Percentiles rank a stretch among this genome's conserved stretches.
Conservation (phyloP, 345 rosid species). For the Eucalyptus polyanthemos region DNA sequence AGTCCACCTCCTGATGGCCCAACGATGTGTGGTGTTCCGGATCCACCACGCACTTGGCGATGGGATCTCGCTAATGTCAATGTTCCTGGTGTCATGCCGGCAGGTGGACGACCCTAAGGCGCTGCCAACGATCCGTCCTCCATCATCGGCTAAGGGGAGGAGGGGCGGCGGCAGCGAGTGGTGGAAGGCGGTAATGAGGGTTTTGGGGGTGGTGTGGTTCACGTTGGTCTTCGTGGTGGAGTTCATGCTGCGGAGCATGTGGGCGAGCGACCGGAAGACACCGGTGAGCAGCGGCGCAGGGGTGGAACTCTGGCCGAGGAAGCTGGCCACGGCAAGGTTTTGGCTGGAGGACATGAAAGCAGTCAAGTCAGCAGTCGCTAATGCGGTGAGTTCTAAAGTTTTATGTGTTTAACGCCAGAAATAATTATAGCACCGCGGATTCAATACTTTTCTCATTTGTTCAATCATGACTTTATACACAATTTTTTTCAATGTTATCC, state of each 20-base stretch:
- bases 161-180: not conserved
- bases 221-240: slow-evolving; percentile 14
- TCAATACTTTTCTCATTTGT: not conserved
- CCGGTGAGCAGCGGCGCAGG: slow-evolving; percentile 40
- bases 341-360: slow-evolving; percentile 38
- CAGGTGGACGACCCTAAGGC: slow-evolving; percentile 11
- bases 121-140: slow-evolving; percentile 2
- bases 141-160: not conserved
- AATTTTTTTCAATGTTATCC: too few relatives aligned
- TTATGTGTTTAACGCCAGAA: not conserved
- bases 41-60: slow-evolving; percentile 55
- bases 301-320: slow-evolving; percentile 65
- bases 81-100: slow-evolving; percentile 32
- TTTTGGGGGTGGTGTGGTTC: slow-evolving; percentile 16
- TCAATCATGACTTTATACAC: not conserved
- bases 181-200: not conserved
- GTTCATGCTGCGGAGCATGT: slow-evolving; percentile 17
- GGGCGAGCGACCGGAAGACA: slow-evolving; percentile 22
- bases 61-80: slow-evolving; percentile 42
- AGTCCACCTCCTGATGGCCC: slow-evolving; percentile 20
- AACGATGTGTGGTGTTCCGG: slow-evolving; percentile 21
- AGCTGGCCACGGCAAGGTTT: slow-evolving; percentile 38
- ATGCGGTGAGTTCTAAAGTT: slow-evolving; percentile 17
- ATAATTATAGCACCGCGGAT: not conserved
- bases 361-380: slow-evolving; percentile 27